Evolutionary conservation across 768 basidiomycete species (phyloP).

Genomic region (Auriscalpium microsporum): DNA sequence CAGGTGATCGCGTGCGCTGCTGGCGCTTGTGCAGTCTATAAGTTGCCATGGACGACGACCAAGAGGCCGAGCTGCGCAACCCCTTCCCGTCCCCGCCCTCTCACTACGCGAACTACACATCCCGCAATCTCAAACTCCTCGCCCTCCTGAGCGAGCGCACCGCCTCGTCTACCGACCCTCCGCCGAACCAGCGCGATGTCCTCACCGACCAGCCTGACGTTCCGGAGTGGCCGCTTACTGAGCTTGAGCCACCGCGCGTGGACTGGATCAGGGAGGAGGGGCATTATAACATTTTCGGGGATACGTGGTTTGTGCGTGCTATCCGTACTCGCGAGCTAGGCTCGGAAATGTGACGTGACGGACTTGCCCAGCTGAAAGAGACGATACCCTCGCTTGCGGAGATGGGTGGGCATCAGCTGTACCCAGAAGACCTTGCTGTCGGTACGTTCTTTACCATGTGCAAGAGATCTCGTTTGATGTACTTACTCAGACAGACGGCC

Average conservation of each 20-base stretch:
- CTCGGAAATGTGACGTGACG: conserved; percentile 2
- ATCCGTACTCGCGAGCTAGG: neutral
- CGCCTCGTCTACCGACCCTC: conserved; percentile 22
- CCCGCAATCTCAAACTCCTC: conserved; percentile 65
- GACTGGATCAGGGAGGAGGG: conserved; percentile 89
- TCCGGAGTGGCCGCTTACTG: conserved; percentile 67
- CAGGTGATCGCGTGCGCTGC: too few relatives aligned
- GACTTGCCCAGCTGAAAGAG: conserved; percentile 59
- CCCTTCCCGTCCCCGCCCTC: conserved; percentile 88
- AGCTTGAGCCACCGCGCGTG: conserved; percentile 78
- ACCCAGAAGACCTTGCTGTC: conserved; percentile 60
- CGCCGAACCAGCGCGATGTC: conserved; percentile 50
- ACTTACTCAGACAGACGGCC: conserved; percentile 58
- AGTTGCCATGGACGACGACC: conserved; percentile 36
- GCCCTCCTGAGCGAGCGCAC: conserved; percentile 49
- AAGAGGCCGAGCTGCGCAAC: conserved; percentile 71
- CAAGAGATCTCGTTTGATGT: neutral
- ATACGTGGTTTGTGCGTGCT: conserved; percentile 74
- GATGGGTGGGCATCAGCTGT: conserved; percentile 71
- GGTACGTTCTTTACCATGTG: conserved; percentile 34
- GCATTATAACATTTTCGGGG: conserved; percentile 77
- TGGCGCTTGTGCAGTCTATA: too few relatives aligned
- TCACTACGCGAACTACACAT: conserved; percentile 70
- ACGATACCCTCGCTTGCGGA: conserved; percentile 76
- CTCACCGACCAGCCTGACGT: conserved; percentile 65